These are phyloP conservation scores for Clonostachys solani DNA, from an alignment of 2,329 filamentous ascomycete species.

Conservation along the genomic window DNA sequence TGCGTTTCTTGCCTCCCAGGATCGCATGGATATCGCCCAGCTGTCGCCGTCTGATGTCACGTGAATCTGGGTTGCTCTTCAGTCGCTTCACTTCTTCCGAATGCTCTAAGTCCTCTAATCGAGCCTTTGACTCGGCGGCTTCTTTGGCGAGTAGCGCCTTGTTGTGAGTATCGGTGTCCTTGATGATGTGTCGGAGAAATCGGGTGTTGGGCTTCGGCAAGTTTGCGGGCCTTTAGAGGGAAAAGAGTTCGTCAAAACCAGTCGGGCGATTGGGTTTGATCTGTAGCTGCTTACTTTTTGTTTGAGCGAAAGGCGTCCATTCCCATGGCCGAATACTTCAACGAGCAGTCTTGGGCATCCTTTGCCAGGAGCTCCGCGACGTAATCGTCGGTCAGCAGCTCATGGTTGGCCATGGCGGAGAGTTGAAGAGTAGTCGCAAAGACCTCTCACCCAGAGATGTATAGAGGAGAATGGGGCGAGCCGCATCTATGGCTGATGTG, in stretches of 20 bases:
- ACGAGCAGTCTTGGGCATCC: constrained; percentile 71
- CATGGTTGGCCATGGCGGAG: constrained; percentile 33
- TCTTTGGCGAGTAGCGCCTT: constrained; percentile 80
- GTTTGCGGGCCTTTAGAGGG: constrained; percentile 48
- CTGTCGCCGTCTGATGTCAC: constrained; percentile 52
- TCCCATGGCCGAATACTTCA: constrained; percentile 72
- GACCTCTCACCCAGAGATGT: too few relatives aligned
- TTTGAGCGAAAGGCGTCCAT: constrained; percentile 55
- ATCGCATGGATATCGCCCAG: constrained; percentile 59
- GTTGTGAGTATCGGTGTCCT: constrained; percentile 86
- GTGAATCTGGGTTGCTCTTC: constrained; percentile 37
- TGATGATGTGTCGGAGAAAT: constrained; percentile 84
- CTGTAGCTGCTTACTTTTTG: constrained; percentile 32
- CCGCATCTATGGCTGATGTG: too few relatives aligned
- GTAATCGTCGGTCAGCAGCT: constrained; percentile 69
- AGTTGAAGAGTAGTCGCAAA: too few relatives aligned
- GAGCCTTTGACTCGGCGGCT: constrained; percentile 69
- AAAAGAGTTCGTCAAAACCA: background rate
- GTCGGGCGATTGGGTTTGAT: background rate
- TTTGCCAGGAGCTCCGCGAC: constrained; percentile 74
- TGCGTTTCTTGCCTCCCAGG: constrained; percentile 36
- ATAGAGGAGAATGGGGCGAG: too few relatives aligned
- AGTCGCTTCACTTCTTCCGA: constrained; percentile 37
- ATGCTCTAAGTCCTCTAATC: constrained; percentile 58
- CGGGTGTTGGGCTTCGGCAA: constrained; percentile 87